phyloP scores from a whole-genome alignment of 768 basidiomycete genomes.

The Xerocomus potaroensis region DNA sequence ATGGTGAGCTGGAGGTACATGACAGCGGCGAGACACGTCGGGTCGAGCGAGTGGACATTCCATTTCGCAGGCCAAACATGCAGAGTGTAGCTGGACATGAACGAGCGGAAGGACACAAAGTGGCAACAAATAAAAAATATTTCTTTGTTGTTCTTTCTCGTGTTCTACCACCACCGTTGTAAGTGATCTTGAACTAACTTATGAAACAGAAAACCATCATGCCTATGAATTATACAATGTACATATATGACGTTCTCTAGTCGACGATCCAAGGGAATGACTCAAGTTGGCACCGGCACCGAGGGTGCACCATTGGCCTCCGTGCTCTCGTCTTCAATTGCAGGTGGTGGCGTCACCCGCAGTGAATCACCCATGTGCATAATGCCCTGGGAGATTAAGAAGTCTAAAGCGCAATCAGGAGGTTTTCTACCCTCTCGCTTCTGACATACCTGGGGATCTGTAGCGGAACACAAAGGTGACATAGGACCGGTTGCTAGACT shows the following conservation, averaged over 20 bases:
- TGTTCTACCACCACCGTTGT: neutral
- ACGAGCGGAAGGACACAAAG: constrained; percentile 13
- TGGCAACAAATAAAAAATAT: constrained; percentile 12
- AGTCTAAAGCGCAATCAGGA: constrained; percentile 33
- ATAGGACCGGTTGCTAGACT: constrained; percentile 38
- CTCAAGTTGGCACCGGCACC: no score
- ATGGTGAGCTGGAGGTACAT: constrained; percentile 65
- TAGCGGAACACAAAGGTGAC: constrained; percentile 70
- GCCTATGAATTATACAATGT: no score
- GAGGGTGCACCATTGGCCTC: no score
- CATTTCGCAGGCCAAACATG: constrained; percentile 71
- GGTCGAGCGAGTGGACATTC: constrained; percentile 63
- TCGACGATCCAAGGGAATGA: no score
- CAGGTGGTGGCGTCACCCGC: constrained; percentile 3
- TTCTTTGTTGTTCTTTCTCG: no score
- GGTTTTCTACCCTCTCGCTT: neutral
- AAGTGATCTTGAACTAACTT: no score
- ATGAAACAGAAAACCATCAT: no score
- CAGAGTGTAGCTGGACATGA: constrained; percentile 30
- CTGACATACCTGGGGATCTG: constrained; percentile 44
- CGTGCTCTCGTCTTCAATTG: neutral
- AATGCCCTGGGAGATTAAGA: constrained; percentile 50
- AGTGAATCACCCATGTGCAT: constrained; percentile 30
- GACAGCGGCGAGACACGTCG: constrained; percentile 58
- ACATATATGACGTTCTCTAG: no score